Conservation (phyloP, 2,329 filamentous ascomycete species). For the Fusarium keratoplasticum region DNA sequence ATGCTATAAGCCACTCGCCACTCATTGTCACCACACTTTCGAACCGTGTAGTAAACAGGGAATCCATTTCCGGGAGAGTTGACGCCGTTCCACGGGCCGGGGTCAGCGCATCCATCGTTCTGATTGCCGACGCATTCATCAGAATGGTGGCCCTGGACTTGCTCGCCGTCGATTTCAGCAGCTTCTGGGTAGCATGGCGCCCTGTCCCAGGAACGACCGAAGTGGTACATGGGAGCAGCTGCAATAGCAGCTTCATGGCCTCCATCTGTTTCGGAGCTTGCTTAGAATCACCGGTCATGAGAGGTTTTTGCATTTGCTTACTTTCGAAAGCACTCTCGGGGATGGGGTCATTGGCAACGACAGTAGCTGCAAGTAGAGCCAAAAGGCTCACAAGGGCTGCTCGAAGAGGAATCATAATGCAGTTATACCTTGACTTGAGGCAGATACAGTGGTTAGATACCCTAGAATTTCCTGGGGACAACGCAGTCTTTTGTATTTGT, state of each 20-base stretch:
- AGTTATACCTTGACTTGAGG: neutral
- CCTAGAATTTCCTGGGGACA: neutral
- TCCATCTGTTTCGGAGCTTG: neutral
- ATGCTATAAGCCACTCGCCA: neutral
- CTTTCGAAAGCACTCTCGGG: neutral
- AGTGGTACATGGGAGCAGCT: neutral
- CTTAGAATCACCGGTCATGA: neutral
- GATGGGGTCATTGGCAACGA: neutral
- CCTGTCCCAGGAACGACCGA: neutral
- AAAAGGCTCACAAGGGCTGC: neutral
- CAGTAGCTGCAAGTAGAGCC: neutral
- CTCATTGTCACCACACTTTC: neutral
- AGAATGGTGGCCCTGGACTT: neutral
- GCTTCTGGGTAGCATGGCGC: neutral
- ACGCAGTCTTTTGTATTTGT: neutral
- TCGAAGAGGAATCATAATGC: neutral
- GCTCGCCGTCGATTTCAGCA: neutral
- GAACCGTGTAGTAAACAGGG: neutral
- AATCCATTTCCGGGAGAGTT: neutral
- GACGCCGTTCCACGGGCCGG: neutral
- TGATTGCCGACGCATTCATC: neutral
- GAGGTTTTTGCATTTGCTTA: neutral
- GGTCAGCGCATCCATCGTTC: neutral
- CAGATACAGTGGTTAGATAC: neutral
- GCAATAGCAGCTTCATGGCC: neutral